Evolutionary conservation across 139 green algal genomes (phyloP), one percentile per base, ranked within the genome.

Genomic region (Eudorina sp.): DNA sequence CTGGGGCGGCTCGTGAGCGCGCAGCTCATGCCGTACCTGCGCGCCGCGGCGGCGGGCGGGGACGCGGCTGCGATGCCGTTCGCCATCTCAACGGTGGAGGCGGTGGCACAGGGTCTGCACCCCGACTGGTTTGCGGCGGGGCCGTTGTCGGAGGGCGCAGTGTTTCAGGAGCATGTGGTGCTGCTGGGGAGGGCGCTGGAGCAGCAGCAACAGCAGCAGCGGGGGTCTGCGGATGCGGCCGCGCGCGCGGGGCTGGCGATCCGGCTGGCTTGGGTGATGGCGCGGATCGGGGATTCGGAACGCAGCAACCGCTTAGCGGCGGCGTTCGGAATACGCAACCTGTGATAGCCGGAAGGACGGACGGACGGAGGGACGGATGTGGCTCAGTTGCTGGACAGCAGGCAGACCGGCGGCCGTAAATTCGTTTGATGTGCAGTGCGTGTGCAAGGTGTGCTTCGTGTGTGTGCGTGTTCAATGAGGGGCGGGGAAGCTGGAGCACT

Each of bases 1-100:
- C 46, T 96, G 19, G 82, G 90, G 58, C 46, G 62, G 66, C 83
- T 97, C 29, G 60, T 94, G 53, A 43, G 40, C n/a, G 72, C 66
- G 36, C 84, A 92, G 66, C 31, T 96, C 70, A 84, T 96, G 84
- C 92, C 93, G 18, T 94, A 93, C 48, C 73, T 95, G 38, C 77
- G 92, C 16, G 46, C 89, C 45, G 91, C 89, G 21, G 80, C 80
- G 43, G 62, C 19, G 11, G 81, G 81, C n/a, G 51, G 62, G 16
- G 80, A 62, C 8, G 13, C 68, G 89, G 80, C 38, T 16, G 13
- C 64, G 88, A 90, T 19, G 36, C 48, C 0, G 40, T 95, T 69
- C n/a, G 94, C 91, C 1, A 90, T 94, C 5, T 88, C 91, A 43
- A 76, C 91, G 3, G 84, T 75, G 9, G 90, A 93, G 40, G 89